These are phyloP conservation scores for Ogataea angusta DNA, from an alignment of 805 yeast species.

Conservation along the genomic window DNA sequence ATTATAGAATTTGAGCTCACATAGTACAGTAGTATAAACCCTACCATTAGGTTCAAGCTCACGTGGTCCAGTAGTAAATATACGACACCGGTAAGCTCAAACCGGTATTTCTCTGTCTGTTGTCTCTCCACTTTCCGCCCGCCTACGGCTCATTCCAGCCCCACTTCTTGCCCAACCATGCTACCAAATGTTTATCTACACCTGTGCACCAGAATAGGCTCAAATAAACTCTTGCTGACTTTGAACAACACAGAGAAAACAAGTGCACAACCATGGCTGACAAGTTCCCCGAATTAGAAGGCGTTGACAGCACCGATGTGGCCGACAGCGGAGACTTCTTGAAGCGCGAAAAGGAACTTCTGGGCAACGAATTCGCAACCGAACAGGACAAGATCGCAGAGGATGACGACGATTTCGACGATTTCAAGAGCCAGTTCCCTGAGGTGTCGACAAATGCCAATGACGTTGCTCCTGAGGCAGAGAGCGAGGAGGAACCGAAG, in stretches of 20 bases:
- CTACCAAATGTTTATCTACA: neutral
- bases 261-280: conserved; percentile 51
- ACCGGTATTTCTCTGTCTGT: no score
- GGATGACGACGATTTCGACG: conserved; percentile 47
- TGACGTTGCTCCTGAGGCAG: conserved; percentile 14
- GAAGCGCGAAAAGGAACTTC: conserved; percentile 61
- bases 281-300: conserved; percentile 69
- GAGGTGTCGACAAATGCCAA: conserved; percentile 37
- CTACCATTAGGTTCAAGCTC: no score
- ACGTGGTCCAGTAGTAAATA: no score
- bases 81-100: no score
- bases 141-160: no score
- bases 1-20: no score
- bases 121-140: no score
- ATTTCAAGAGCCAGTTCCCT: conserved; percentile 64
- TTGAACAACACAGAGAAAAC: conserved; percentile 5
- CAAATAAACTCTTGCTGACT: neutral
- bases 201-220: conserved; percentile 1
- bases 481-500: conserved; percentile 8
- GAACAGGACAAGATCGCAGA: conserved; percentile 52
- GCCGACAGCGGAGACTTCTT: conserved; percentile 47
- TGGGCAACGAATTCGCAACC: conserved; percentile 71
- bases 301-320: conserved; percentile 34
- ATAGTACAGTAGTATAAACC: no score
- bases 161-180: neutral